These are phyloP conservation scores for Scutellaria barbata DNA, from an alignment of 257 asterid species.

Conservation along the genomic window DNA sequence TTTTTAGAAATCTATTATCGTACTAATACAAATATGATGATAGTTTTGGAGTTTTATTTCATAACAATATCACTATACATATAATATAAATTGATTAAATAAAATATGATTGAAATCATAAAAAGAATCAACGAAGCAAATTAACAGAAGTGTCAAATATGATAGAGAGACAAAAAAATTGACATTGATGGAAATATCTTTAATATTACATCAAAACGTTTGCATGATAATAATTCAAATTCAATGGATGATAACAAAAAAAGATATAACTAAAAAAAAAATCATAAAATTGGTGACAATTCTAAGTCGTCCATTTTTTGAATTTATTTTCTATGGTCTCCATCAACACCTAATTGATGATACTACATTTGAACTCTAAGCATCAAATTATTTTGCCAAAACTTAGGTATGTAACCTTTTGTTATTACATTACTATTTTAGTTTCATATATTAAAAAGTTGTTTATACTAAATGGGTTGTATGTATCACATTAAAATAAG, in stretches of 20 bases:
- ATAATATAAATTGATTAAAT: too few relatives aligned
- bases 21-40: too few relatives aligned
- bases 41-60: too few relatives aligned
- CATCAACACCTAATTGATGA: constrained; percentile 4
- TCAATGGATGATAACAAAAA: background rate
- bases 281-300: background rate
- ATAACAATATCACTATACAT: too few relatives aligned
- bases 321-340: background rate
- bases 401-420: background rate
- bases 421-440: too few relatives aligned
- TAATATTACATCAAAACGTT: background rate
- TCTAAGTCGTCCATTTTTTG: background rate
- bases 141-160: background rate
- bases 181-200: too few relatives aligned
- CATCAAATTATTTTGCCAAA: background rate
- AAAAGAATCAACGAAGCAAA: background rate
- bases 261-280: background rate
- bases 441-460: too few relatives aligned
- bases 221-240: background rate
- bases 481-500: background rate
- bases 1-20: too few relatives aligned
- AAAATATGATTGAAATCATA: too few relatives aligned
- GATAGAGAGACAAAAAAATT: background rate
- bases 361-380: background rate
- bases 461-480: too few relatives aligned